Evolutionary conservation across 140 eudicot genomes (phyloP).

Genomic region (Oenanthe javanica): DNA sequence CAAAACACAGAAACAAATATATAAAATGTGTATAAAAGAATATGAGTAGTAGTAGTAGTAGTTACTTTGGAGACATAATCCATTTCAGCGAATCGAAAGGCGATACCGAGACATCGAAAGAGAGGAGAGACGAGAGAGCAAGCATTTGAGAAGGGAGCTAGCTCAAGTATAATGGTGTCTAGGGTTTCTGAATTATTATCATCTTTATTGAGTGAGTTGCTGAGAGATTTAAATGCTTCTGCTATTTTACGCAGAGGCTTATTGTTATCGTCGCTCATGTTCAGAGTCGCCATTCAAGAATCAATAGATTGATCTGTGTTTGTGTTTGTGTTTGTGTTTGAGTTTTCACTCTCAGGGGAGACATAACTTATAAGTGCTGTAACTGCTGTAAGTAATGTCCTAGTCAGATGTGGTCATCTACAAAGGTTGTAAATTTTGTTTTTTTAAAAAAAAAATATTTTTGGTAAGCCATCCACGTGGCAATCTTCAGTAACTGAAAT

Average conservation of each 20-base stretch:
- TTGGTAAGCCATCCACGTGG: too few relatives aligned
- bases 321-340: too few relatives aligned
- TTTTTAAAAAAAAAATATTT: too few relatives aligned
- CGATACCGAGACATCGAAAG: constrained; percentile 83
- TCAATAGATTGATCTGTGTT: neutral
- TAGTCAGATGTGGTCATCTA: too few relatives aligned
- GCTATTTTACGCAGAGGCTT: constrained; percentile 61
- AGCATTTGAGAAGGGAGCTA: constrained; percentile 66
- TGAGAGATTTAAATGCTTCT: constrained; percentile 52
- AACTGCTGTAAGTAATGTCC: too few relatives aligned
- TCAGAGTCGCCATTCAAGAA: neutral
- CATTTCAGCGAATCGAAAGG: constrained; percentile 93
- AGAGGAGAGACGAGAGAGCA: constrained; percentile 90
- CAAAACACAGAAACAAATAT: too few relatives aligned
- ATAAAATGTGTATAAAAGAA: neutral
- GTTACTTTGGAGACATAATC: constrained; percentile 84
- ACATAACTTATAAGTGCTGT: too few relatives aligned
- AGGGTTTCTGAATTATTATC: constrained; percentile 15
- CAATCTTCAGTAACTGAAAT: too few relatives aligned
- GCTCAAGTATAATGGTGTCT: constrained; percentile 19
- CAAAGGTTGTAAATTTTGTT: too few relatives aligned
- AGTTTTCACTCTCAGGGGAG: too few relatives aligned
- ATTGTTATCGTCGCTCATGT: neutral
- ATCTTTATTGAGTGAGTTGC: constrained; percentile 22
- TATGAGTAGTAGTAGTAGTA: too few relatives aligned